Conservation (phyloP, 768 basidiomycete genomes). For the Lyophyllum shimeji region DNA sequence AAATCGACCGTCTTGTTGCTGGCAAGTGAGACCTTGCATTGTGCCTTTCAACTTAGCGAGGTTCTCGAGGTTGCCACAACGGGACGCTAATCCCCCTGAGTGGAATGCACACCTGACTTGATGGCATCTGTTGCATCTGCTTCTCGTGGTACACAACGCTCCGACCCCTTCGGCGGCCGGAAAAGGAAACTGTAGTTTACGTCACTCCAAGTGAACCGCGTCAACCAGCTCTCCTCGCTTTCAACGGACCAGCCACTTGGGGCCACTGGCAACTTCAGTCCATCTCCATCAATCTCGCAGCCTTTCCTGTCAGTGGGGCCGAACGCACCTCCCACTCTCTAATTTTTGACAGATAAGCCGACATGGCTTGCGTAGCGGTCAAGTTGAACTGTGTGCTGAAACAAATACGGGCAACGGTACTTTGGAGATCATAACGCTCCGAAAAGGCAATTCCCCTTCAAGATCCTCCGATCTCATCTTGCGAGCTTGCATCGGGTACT, state of each 20-base stretch:
- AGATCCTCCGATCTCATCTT: slow-evolving; percentile 20
- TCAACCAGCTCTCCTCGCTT: slow-evolving; percentile 5
- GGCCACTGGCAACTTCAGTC: slow-evolving; percentile 2
- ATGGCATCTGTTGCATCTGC: slow-evolving; percentile 4
- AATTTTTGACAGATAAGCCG: slow-evolving; percentile 15
- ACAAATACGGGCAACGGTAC: slow-evolving; percentile 4
- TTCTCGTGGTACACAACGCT: slow-evolving; percentile 9
- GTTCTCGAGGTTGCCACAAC: slow-evolving; percentile 8
- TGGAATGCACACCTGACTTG: slow-evolving; percentile 1
- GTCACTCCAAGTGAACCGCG: slow-evolving; percentile 16
- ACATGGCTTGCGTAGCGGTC: slow-evolving; percentile 4
- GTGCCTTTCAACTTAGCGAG: background rate
- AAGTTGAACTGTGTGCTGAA: slow-evolving; percentile 3
- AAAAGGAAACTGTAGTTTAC: slow-evolving; percentile 10
- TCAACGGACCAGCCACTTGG: slow-evolving; percentile 8
- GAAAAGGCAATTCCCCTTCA: slow-evolving; percentile 17
- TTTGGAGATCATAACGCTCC: slow-evolving; percentile 3
- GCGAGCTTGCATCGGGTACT: slow-evolving; percentile 4
- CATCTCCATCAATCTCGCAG: slow-evolving; percentile 22
- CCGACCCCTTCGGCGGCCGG: slow-evolving; percentile 16
- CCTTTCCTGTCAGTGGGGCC: slow-evolving; percentile 10
- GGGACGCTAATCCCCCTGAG: slow-evolving; percentile 19
- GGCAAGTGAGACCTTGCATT: background rate
- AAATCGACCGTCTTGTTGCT: background rate
- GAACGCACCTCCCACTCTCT: slow-evolving; percentile 5